Conservation (phyloP, 805 yeast genomes). For the Ogataea thermomethanolica region DNA sequence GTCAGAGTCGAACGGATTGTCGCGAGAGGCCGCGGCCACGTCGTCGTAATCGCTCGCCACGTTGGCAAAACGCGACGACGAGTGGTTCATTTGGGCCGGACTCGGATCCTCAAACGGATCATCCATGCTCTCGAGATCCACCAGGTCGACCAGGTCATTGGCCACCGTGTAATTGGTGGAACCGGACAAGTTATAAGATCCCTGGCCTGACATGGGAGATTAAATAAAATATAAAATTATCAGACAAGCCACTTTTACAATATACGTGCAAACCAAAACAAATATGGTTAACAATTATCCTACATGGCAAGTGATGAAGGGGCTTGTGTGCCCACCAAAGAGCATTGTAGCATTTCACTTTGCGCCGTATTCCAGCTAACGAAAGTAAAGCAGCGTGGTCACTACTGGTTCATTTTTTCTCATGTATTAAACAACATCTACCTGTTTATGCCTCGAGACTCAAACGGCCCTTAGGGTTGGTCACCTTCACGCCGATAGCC, state of each 20-base stretch:
- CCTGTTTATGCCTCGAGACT: conserved; percentile 85
- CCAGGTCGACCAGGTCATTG: conserved; percentile 6
- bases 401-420: conserved; percentile 2
- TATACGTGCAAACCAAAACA: background rate
- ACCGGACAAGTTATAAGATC: conserved; percentile 1
- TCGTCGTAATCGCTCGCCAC: conserved; percentile 6
- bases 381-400: no score
- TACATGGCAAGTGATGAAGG: background rate
- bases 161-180: conserved; percentile 2
- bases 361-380: no score
- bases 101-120: conserved; percentile 7
- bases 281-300: background rate
- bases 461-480: conserved; percentile 99
- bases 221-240: background rate
- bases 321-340: no score
- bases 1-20: conserved; percentile 12
- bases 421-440: conserved; percentile 11
- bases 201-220: conserved; percentile 7
- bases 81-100: background rate
- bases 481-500: conserved; percentile 97
- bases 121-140: conserved; percentile 6
- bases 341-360: no score
- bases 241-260: background rate
- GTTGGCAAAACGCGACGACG: conserved; percentile 5
- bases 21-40: conserved; percentile 2